phyloP scores from a whole-genome alignment of 306 rosid species.

The Mucuna pruriens region DNA sequence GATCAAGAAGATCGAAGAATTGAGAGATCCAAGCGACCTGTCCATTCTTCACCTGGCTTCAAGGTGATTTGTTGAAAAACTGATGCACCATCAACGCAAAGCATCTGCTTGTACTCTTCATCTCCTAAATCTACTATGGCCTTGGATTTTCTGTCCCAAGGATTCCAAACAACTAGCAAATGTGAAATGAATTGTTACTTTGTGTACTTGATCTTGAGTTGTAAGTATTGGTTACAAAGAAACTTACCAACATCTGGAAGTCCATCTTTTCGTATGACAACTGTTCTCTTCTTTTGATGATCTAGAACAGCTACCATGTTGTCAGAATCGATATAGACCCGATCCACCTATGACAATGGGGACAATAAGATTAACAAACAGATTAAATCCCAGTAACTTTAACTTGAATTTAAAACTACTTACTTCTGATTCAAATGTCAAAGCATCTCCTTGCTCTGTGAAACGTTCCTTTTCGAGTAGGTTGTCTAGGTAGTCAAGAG shows the following conservation, averaged over 20 bases:
- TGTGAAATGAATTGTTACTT: not conserved
- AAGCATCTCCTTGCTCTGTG: constrained; percentile 92
- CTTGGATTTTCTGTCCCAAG: constrained; percentile 83
- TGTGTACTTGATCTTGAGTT: not conserved
- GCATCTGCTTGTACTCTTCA: constrained; percentile 88
- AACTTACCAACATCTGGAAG: constrained; percentile 80
- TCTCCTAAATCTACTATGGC: constrained; percentile 74
- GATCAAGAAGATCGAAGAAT: constrained; percentile 60
- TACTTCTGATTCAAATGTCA: constrained; percentile 97
- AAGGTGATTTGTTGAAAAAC: constrained; percentile 73
- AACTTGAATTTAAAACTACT: not conserved
- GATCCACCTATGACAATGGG: constrained; percentile 65
- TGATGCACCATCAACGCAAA: constrained; percentile 87
- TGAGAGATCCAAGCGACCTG: constrained; percentile 76
- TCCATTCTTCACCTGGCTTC: constrained; percentile 93
- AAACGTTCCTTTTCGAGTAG: constrained; percentile 68
- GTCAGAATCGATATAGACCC: constrained; percentile 68
- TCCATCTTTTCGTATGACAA: constrained; percentile 67
- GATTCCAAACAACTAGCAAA: constrained; percentile 90
- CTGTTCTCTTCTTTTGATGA: constrained; percentile 80
- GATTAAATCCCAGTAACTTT: not conserved
- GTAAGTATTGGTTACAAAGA: not conserved
- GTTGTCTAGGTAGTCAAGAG: constrained; percentile 86
- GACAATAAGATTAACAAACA: not conserved
- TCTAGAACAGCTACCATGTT: constrained; percentile 72